These are phyloP conservation scores for Alternaria rosae DNA, from an alignment of 2,329 filamentous ascomycete genomes.

Conservation along the genomic window DNA sequence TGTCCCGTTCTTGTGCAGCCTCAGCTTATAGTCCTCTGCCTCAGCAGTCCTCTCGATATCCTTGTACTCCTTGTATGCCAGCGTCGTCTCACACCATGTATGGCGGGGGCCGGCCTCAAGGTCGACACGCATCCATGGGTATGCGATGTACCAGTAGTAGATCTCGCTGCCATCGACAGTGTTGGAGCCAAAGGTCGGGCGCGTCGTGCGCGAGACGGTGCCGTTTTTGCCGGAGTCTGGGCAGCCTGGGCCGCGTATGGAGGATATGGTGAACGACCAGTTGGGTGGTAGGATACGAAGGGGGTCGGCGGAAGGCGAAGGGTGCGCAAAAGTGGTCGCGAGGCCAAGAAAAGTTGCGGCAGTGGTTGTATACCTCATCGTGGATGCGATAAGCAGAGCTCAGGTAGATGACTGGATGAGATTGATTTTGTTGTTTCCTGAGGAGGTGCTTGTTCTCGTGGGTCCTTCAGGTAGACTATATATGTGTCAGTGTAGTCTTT, in stretches of 20 bases:
- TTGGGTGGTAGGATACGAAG: conserved; percentile 17
- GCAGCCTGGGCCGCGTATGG: conserved; percentile 25
- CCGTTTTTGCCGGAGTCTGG: conserved; percentile 14
- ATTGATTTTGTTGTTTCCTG: neutral
- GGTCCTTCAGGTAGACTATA: neutral
- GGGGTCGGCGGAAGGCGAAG: conserved; percentile 7
- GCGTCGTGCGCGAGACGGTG: conserved; percentile 7
- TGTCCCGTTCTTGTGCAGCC: conserved; percentile 31
- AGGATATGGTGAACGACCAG: conserved; percentile 24
- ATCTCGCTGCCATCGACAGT: conserved; percentile 29
- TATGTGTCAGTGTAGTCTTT: neutral
- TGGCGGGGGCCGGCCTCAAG: conserved; percentile 9
- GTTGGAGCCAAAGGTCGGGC: conserved; percentile 24
- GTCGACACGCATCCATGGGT: conserved; percentile 21
- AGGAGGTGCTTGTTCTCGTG: neutral
- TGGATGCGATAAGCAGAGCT: neutral
- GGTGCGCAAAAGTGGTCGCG: conserved; percentile 15
- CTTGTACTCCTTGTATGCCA: conserved; percentile 22
- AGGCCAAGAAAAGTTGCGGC: conserved; percentile 10
- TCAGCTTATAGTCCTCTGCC: conserved; percentile 18
- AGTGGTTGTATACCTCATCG: conserved; percentile 10
- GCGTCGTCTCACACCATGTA: conserved; percentile 28
- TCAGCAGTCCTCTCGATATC: neutral
- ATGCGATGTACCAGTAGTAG: conserved; percentile 31
- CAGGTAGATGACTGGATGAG: neutral